Evolutionary conservation across 2,329 filamentous ascomycete genomes (phyloP).

Genomic region (Trichothecium sympodiale): DNA sequence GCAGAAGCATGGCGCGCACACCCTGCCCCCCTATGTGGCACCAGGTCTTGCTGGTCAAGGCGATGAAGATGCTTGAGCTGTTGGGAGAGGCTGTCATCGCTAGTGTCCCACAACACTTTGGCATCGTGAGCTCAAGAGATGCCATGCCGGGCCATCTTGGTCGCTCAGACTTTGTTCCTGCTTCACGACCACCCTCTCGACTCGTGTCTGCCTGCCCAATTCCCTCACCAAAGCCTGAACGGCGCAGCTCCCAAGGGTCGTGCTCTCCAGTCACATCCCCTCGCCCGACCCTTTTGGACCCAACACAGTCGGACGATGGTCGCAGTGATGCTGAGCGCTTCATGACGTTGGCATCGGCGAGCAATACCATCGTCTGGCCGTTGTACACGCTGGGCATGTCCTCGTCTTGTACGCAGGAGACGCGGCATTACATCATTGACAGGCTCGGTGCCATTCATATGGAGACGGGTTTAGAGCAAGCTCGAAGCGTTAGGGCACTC

Average conservation of each 20-base stretch:
- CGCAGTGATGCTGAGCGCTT: conserved; percentile 29
- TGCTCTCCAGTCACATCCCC: conserved; percentile 7
- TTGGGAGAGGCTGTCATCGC: conserved; percentile 31
- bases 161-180: conserved; percentile 3
- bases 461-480: conserved; percentile 35
- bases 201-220: conserved; percentile 14
- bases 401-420: conserved; percentile 28
- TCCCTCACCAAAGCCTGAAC: conserved; percentile 11
- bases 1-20: conserved; percentile 18
- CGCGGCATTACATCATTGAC: conserved; percentile 31
- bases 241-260: conserved; percentile 4
- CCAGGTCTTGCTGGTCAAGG: conserved; percentile 23
- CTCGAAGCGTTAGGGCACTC: conserved; percentile 28
- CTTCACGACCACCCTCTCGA: conserved; percentile 3
- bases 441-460: conserved; percentile 31
- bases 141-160: conserved; percentile 14
- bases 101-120: conserved; percentile 38
- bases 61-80: conserved; percentile 24
- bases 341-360: conserved; percentile 36
- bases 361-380: conserved; percentile 38
- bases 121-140: conserved; percentile 30
- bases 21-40: conserved; percentile 17
- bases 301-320: conserved; percentile 19
- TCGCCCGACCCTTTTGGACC: conserved; percentile 28
- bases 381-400: conserved; percentile 37